Conservation (phyloP, 371 early-diverging fungal species). For the Mortierella sp. region DNA sequence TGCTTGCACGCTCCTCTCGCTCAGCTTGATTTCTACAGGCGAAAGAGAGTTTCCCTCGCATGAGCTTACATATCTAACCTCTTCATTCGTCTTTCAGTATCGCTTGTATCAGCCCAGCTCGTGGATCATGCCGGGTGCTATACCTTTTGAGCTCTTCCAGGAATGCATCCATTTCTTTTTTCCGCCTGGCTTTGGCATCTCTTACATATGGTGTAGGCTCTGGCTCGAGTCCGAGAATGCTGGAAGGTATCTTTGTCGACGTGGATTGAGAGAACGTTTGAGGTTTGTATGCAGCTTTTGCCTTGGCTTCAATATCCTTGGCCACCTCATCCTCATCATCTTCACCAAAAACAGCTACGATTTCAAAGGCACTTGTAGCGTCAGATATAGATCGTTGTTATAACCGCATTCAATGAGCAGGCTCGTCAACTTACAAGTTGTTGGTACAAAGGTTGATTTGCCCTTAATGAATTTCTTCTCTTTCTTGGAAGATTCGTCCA, state of each 20-base stretch:
- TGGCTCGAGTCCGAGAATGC: conserved; percentile 14
- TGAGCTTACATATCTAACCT: background rate
- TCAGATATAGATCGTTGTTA: background rate
- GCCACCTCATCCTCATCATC: conserved; percentile 56
- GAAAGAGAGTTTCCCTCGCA: background rate
- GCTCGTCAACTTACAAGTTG: conserved; percentile 42
- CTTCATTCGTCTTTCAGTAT: background rate
- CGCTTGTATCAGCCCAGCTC: background rate
- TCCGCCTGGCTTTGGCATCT: conserved; percentile 66
- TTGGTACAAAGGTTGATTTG: conserved; percentile 64
- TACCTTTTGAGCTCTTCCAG: conserved; percentile 87
- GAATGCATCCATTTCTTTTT: conserved; percentile 87
- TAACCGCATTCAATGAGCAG: background rate
- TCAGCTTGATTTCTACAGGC: conserved; percentile 58
- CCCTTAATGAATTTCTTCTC: conserved; percentile 75
- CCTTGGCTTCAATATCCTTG: conserved; percentile 37
- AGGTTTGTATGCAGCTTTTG: conserved; percentile 59
- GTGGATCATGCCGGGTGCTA: too few relatives aligned
- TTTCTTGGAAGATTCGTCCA: conserved; percentile 59
- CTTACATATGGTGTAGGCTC: conserved; percentile 53
- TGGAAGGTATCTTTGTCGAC: conserved; percentile 15
- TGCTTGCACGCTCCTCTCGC: conserved; percentile 46
- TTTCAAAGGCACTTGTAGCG: background rate
- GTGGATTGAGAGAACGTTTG: conserved; percentile 52
- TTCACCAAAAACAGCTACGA: conserved; percentile 50